Percentiles rank a stretch among this genome's conserved stretches.
Conservation (phyloP, 1,139 yeast species). For the Geotrichum macrosporum region DNA sequence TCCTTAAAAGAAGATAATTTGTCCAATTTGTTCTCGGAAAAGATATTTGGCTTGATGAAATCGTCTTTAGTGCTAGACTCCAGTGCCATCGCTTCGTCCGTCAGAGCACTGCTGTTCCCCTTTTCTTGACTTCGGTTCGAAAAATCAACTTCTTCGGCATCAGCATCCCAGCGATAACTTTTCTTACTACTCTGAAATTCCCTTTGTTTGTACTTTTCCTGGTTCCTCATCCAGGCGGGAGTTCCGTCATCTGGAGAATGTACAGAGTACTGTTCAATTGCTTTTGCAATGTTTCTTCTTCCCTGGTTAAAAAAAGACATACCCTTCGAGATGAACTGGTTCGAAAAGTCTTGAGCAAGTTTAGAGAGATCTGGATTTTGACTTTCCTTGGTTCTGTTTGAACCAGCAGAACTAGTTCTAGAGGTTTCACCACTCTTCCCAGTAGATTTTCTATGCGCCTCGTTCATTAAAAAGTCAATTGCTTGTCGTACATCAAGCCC, state of each 20-base stretch:
- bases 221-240: slow-evolving; percentile 76
- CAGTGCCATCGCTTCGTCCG: slow-evolving; percentile 21
- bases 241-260: slow-evolving; percentile 42
- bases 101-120: slow-evolving; percentile 5
- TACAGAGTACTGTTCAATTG: slow-evolving; percentile 53
- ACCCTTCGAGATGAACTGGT: slow-evolving; percentile 61
- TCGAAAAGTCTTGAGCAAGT: slow-evolving; percentile 57
- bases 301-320: slow-evolving; percentile 59
- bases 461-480: slow-evolving; percentile 61
- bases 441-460: slow-evolving; percentile 45
- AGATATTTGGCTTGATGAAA: neutral
- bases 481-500: slow-evolving; percentile 65
- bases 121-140: slow-evolving; percentile 1
- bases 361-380: slow-evolving; percentile 40
- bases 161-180: slow-evolving; percentile 22
- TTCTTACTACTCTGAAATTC: slow-evolving; percentile 8
- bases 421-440: slow-evolving; percentile 17
- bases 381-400: slow-evolving; percentile 5
- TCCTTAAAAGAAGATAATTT: slow-evolving; percentile 4
- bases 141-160: slow-evolving; percentile 22
- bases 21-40: neutral
- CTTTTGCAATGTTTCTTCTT: slow-evolving; percentile 57
- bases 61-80: slow-evolving; percentile 14
- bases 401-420: slow-evolving; percentile 19
- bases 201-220: slow-evolving; percentile 36